Evolutionary conservation across 805 yeast genomes (phyloP).

Genomic region (Candida multigemmis): DNA sequence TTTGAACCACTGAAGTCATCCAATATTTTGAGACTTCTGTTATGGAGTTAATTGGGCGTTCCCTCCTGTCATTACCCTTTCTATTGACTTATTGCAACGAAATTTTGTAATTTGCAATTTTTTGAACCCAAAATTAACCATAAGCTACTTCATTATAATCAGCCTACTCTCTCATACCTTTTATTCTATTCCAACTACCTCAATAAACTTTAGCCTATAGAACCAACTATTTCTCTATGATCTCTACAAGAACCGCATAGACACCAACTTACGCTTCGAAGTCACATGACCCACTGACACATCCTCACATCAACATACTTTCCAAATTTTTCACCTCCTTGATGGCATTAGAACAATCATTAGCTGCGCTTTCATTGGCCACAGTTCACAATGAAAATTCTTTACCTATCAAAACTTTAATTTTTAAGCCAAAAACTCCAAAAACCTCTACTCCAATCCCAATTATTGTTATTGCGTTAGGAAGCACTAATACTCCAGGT

Average conservation of each 20-base stretch:
- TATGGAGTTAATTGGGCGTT: too few species aligned
- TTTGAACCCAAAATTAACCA: too few species aligned
- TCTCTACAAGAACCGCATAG: background rate
- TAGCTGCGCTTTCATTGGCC: constrained; percentile 57
- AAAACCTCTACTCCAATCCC: constrained; percentile 75
- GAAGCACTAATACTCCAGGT: constrained; percentile 62
- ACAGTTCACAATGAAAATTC: constrained; percentile 45
- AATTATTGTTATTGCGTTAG: constrained; percentile 68
- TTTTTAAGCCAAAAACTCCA: constrained; percentile 88
- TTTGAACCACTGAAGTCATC: too few species aligned
- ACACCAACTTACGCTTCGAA: background rate
- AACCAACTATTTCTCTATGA: background rate
- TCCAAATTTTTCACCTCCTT: constrained; percentile 1
- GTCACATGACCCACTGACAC: background rate
- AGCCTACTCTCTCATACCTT: too few species aligned
- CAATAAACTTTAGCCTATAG: background rate
- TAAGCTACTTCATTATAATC: too few species aligned
- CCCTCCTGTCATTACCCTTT: too few species aligned
- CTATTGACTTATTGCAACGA: too few species aligned
- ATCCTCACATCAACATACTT: background rate
- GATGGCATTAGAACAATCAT: constrained; percentile 63
- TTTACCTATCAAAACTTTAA: constrained; percentile 59
- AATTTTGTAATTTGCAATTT: too few species aligned
- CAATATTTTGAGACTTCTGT: too few species aligned
- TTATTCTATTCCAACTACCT: too few species aligned